These are phyloP conservation scores for Neurospora sp. DNA, from an alignment of 495 filamentous ascomycete genomes.

Conservation along the genomic window DNA sequence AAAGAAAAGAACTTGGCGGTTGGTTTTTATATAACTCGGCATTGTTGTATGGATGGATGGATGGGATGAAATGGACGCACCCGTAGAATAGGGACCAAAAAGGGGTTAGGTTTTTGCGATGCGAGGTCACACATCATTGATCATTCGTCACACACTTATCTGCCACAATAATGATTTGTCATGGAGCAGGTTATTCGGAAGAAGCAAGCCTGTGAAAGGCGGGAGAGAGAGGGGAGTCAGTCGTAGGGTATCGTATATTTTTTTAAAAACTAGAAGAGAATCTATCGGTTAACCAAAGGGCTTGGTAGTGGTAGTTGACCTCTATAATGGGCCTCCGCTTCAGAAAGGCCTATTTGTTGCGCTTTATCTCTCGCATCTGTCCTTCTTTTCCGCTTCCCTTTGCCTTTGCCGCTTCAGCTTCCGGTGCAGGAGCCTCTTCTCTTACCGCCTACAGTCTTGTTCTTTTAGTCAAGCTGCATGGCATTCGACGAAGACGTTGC, in stretches of 20 bases:
- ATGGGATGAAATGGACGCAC: not conserved
- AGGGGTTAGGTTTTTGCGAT: not conserved
- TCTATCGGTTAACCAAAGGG: not conserved
- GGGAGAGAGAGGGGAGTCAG: not conserved
- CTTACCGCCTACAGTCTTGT: not conserved
- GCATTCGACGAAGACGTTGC: constrained; percentile 8
- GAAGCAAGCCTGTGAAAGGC: not conserved
- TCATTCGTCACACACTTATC: not conserved
- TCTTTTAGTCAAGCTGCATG: constrained; percentile 5
- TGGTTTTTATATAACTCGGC: not conserved
- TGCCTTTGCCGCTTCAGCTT: not conserved
- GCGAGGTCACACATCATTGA: not conserved
- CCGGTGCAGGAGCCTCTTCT: not conserved
- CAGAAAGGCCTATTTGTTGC: not conserved
- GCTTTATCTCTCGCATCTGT: not conserved
- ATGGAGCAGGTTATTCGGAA: not conserved
- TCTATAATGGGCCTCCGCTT: not conserved
- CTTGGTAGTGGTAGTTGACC: not conserved
- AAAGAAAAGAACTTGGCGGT: not conserved
- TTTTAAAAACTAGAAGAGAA: not conserved
- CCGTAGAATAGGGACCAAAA: not conserved
- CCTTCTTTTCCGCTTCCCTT: not conserved
- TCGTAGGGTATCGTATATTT: not conserved
- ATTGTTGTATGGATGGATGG: not conserved
- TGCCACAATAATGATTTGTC: not conserved